phyloP scores from a whole-genome alignment of 1,139 yeast species.

The Ogataea hybrid region DNA sequence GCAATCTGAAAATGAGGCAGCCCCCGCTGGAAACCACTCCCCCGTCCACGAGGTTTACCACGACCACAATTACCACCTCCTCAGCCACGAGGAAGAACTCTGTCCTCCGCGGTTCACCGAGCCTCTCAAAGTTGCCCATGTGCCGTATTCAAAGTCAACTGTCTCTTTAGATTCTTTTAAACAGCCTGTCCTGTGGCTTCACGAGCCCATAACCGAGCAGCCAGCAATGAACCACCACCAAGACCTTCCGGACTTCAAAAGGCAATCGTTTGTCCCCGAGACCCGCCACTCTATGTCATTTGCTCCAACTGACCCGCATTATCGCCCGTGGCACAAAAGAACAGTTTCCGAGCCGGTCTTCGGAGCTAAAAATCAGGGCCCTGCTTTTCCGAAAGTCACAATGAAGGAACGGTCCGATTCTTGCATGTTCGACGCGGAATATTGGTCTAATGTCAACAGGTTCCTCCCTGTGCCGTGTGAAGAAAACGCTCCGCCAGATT shows the following conservation, averaged over 20 bases:
- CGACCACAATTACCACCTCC: neutral
- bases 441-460: constrained; percentile 16
- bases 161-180: neutral
- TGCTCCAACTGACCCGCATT: neutral
- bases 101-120: constrained; percentile 1
- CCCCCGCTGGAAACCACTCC: neutral
- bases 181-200: neutral
- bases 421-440: constrained; percentile 10
- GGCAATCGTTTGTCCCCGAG: neutral
- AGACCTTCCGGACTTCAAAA: neutral
- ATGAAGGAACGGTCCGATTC: constrained; percentile 14
- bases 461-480: constrained; percentile 11
- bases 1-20: neutral
- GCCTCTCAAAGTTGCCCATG: neutral
- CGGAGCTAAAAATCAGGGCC: constrained; percentile 2
- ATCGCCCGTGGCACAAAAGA: constrained; percentile 7
- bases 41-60: neutral
- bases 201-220: neutral
- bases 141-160: neutral
- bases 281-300: neutral
- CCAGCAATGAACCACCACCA: neutral
- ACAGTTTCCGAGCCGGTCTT: constrained; percentile 16
- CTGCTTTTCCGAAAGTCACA: constrained; percentile 16
- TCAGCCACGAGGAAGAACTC: neutral
- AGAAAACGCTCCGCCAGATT: constrained; percentile 16